Conservation (phyloP, 352 stramenopile species). For the Phytophthora pinifolia region DNA sequence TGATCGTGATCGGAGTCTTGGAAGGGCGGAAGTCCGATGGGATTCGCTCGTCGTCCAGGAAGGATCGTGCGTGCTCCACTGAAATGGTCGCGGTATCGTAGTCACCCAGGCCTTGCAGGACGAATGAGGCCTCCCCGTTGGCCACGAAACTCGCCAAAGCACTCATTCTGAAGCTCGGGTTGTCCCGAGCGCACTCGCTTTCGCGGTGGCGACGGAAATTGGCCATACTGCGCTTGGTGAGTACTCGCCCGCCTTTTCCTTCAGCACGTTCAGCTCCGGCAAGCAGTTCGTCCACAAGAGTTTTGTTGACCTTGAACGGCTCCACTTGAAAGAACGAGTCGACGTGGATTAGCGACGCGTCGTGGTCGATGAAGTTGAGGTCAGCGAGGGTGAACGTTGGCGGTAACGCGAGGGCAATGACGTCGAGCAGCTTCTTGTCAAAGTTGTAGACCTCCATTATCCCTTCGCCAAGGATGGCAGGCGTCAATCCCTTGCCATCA, state of each 20-base stretch:
- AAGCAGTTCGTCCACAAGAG: constrained; percentile 43
- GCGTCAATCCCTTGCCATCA: constrained; percentile 36
- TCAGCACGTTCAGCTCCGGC: constrained; percentile 29
- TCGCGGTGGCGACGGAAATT: constrained; percentile 49
- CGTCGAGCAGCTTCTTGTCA: constrained; percentile 26
- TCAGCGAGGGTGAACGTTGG: constrained; percentile 41
- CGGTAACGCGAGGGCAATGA: constrained; percentile 21
- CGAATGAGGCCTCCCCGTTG: constrained; percentile 49
- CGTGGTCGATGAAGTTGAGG: constrained; percentile 72
- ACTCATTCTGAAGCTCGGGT: constrained; percentile 48
- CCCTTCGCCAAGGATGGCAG: constrained; percentile 35
- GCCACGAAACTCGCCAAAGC: constrained; percentile 39
- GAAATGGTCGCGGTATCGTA: constrained; percentile 38
- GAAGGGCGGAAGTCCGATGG: constrained; percentile 39
- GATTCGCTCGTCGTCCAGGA: constrained; percentile 53
- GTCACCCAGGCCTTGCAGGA: constrained; percentile 53
- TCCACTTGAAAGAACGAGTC: constrained; percentile 51
- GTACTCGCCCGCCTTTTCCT: constrained; percentile 10
- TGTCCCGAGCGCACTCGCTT: constrained; percentile 29
- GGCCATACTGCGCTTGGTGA: constrained; percentile 44
- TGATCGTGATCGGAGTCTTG: constrained; percentile 38
- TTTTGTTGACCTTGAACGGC: constrained; percentile 46
- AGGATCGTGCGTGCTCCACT: constrained; percentile 45
- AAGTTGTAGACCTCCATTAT: constrained; percentile 56
- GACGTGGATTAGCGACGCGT: constrained; percentile 61